Base-by-base conservation (phyloP, 257 asterid species). In the Salvia hispanica region DNA sequence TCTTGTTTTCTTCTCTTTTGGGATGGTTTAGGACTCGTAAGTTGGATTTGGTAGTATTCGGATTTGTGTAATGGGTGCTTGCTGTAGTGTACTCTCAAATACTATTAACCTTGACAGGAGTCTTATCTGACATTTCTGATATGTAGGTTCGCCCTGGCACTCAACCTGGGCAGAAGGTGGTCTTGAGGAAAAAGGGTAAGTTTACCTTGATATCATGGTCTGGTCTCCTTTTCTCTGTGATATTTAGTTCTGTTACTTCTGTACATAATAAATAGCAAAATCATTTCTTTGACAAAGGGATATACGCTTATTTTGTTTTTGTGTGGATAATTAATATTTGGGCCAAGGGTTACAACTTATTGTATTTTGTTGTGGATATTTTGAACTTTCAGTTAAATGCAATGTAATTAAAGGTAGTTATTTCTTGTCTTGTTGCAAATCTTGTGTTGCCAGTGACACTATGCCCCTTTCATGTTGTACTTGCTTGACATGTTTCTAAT, bases 81-180 rank as follows among this genome's bases (percentile, higher is more conserved):
- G 72, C 45, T 51, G 47, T 25, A 45, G 14, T 53, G 34, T 47
- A 39, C 59, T 47, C 21, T 63, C 33, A 25, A 9, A 12, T 44
- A 10, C 3, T n/a, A 11, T 70, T 57, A 9, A 56, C 70, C 62
- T 48, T 61, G 40, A 28, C 44, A 58, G 40, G 40, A 25, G 69
- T 57, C 18, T 50, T 40, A 40, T n/a, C 73, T 25, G 67, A 39
- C 48, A 72, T 37, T 55, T 70, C 43, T 76, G 77, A 54, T 69
- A 71, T 77, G 72, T 70, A 89, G 96, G 96, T 86, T 61, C 95
- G 87, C 36, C 83, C 98, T 46, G 98, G 98, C 75, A 83, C 95
- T 64, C 95, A 92, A 79, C 92, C 98, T 59, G 96, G 98, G 46
- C 96, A 89, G 69, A 92, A 92, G 81, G 98, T 92, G 61, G 90